phyloP scores from a whole-genome alignment of 257 asterid species.

The Salvia miltiorrhiza region DNA sequence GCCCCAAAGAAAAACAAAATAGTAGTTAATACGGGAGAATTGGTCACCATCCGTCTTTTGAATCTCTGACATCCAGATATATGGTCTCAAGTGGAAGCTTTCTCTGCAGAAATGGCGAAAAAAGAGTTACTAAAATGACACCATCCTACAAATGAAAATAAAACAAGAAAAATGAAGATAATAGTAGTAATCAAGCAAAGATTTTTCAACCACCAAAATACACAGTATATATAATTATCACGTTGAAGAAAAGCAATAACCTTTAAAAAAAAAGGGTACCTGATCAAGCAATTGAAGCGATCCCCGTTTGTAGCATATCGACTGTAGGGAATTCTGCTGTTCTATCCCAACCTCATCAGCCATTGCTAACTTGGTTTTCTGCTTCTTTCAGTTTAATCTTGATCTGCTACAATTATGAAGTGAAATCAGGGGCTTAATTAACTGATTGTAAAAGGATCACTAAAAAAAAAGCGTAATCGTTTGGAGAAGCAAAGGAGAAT shows the following conservation, averaged over 20 bases:
- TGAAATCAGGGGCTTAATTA: not conserved
- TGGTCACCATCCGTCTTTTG: slow-evolving; percentile 78
- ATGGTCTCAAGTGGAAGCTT: slow-evolving; percentile 81
- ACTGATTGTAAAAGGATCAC: not conserved
- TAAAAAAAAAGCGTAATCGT: not conserved
- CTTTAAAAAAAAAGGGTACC: slow-evolving; percentile 28
- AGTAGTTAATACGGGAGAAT: not conserved
- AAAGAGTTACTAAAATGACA: slow-evolving; percentile 5
- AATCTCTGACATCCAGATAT: slow-evolving; percentile 60
- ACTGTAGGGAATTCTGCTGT: slow-evolving; percentile 37
- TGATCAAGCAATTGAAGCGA: slow-evolving; percentile 88
- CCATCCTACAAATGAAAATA: not conserved
- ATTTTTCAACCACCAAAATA: not conserved
- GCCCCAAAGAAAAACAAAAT: not conserved
- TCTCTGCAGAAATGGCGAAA: slow-evolving; percentile 46
- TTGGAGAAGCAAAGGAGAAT: not conserved
- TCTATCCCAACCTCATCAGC: slow-evolving; percentile 33
- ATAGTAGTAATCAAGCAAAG: not conserved
- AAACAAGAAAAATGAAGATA: not conserved
- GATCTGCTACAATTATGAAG: not conserved
- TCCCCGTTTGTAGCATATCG: slow-evolving; percentile 75
- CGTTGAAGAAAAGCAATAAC: not conserved
- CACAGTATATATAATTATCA: not conserved
- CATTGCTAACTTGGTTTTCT: slow-evolving; percentile 28
- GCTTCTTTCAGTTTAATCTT: not conserved